Conservation (phyloP, 1,139 yeast species). For the Debaryomyces sp. region DNA sequence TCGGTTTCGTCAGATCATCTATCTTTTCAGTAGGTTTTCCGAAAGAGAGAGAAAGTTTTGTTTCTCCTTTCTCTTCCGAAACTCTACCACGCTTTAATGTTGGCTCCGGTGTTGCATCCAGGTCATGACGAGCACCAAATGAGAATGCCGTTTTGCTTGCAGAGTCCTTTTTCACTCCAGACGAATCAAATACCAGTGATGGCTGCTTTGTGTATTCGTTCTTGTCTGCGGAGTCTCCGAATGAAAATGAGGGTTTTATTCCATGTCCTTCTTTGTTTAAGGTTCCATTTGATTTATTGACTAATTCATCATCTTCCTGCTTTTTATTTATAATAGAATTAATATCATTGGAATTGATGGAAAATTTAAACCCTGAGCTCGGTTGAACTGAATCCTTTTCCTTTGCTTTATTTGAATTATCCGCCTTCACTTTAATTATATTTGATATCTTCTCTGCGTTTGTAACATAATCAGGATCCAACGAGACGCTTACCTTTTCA, state of each 20-base stretch:
- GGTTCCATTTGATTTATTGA: conserved; percentile 5
- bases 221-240: conserved; percentile 11
- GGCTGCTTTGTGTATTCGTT: conserved; percentile 5
- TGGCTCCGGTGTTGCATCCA: neutral
- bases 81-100: neutral
- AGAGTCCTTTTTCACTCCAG: neutral
- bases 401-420: conserved; percentile 9
- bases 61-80: neutral
- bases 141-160: conserved; percentile 11
- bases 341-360: conserved; percentile 32
- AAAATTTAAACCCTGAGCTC: conserved; percentile 42
- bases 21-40: neutral
- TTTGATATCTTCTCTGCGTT: conserved; percentile 27
- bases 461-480: conserved; percentile 32
- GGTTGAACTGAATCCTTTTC: conserved; percentile 25
- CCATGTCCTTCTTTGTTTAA: neutral
- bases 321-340: conserved; percentile 25
- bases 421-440: conserved; percentile 6
- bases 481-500: conserved; percentile 19
- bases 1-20: neutral
- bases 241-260: conserved; percentile 10
- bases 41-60: conserved; percentile 6
- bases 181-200: conserved; percentile 8
- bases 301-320: conserved; percentile 16
- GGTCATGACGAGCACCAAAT: conserved; percentile 11